These are phyloP conservation scores for Diaporthe ilicicola DNA, from an alignment of 2,329 filamentous ascomycete genomes.

Conservation along the genomic window DNA sequence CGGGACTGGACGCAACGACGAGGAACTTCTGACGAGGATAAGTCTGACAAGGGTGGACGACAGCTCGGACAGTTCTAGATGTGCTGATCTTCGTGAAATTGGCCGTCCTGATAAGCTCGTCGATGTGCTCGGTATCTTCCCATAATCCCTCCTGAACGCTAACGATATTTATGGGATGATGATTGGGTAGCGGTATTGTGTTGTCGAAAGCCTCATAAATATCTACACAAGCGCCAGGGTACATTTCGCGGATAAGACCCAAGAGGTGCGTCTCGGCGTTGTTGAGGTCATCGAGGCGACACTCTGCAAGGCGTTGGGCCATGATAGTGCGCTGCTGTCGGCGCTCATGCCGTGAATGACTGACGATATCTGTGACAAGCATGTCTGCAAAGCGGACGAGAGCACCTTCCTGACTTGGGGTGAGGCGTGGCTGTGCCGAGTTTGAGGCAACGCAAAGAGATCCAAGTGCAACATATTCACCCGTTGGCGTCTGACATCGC, in stretches of 20 bases:
- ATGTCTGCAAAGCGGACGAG: constrained; percentile 42
- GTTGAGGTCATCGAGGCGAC: background rate
- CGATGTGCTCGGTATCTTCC: constrained; percentile 52
- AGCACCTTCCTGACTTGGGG: constrained; percentile 39
- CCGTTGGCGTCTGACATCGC: constrained; percentile 49
- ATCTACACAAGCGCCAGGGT: background rate
- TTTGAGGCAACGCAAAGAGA: constrained; percentile 53
- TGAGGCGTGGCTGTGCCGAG: constrained; percentile 43
- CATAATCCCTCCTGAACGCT: constrained; percentile 50
- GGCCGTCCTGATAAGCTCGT: constrained; percentile 45
- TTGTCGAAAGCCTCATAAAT: constrained; percentile 6
- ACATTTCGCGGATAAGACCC: constrained; percentile 22
- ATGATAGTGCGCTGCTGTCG: constrained; percentile 50
- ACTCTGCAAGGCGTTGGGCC: constrained; percentile 43
- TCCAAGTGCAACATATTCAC: constrained; percentile 50
- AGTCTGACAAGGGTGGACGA: constrained; percentile 47
- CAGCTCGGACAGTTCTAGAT: constrained; percentile 43
- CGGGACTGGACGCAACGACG: constrained; percentile 49
- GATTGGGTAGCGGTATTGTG: constrained; percentile 3
- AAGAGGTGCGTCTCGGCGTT: constrained; percentile 20
- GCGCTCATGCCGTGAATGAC: constrained; percentile 46
- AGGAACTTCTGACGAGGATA: constrained; percentile 44
- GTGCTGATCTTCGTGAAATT: constrained; percentile 41
- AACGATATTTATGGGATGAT: constrained; percentile 37
- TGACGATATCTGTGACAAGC: constrained; percentile 51